Conservation (phyloP, 139 green algal genomes). For the Dunaliella primolecta region DNA sequence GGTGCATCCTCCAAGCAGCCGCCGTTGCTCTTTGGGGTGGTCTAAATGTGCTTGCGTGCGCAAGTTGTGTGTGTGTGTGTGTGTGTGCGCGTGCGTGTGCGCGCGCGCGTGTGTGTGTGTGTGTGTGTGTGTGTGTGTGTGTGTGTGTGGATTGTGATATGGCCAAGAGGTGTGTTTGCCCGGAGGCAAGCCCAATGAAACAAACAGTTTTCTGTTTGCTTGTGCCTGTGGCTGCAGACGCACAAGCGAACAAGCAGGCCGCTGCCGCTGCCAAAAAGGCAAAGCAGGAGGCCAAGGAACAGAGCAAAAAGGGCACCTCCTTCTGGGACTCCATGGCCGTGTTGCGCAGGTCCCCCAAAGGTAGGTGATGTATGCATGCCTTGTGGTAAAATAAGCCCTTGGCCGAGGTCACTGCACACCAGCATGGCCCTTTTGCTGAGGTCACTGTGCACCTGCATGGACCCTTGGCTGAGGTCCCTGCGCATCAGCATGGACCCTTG, state of each 20-base stretch:
- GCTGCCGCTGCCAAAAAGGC: not conserved
- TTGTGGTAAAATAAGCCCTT: too few species aligned
- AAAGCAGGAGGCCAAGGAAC: not conserved
- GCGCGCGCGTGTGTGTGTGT: slow-evolving; percentile 7
- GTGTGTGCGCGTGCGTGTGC: not conserved
- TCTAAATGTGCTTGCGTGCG: slow-evolving; percentile 24
- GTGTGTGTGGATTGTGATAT: slow-evolving; percentile 8
- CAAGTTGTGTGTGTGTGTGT: not conserved
- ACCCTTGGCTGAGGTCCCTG: too few species aligned
- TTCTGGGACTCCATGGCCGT: not conserved
- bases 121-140: slow-evolving; percentile 18
- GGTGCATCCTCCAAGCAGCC: too few species aligned
- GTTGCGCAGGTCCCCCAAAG: not conserved
- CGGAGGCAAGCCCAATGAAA: too few species aligned
- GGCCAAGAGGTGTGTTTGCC: too few species aligned
- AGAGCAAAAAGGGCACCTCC: not conserved
- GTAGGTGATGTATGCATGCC: too few species aligned
- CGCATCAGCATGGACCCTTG: too few species aligned
- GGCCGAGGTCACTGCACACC: too few species aligned
- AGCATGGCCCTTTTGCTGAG: too few species aligned
- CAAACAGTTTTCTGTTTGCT: too few species aligned
- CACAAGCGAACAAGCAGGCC: not conserved
- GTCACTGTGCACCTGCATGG: too few species aligned
- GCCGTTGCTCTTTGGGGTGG: too few species aligned
- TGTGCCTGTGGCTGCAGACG: not conserved